Base-by-base conservation (phyloP, 768 basidiomycete species). In the Russula sp. region DNA sequence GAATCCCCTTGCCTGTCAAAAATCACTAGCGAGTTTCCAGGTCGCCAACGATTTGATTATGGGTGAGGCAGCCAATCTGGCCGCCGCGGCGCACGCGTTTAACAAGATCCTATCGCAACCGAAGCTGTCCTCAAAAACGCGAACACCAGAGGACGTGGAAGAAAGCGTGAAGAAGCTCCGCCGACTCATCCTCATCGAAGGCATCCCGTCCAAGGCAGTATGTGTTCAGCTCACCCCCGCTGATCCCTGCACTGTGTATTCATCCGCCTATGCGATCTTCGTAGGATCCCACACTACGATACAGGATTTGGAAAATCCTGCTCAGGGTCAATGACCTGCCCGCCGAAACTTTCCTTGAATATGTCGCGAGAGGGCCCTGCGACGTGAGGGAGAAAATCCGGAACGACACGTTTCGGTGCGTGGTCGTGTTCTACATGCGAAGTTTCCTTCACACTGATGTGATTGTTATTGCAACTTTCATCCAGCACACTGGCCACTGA, bases 301-400 rank as follows among this genome's bases (percentile, higher is more conserved):
- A 92, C 22, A 81, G 88, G 54, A 87, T 93, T 78, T 98, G 96
- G 96, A 97, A 96, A 74, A 88, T 98, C 57, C 81, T 98, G 45
- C 77, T 98, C 29, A 83, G 86, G 46, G 86, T 97, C 0, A 84
- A 87, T 59, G 86, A 88, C 20, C 69, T 97, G 7, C 81, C 89
- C n/a, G 81, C 87, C 3, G 84, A 88, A 53, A 83, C 78, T 1
- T 93, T 88, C 70, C 76, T 91, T 54, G 76, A 83, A 66, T 92
- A 92, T 73, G 89, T 93, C 39, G 81, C 84, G 54, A 81, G 88
- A 58, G 91, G 92, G 3, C 90, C 93, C 55, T 93, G 91, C 68
- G 84, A 89, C 70, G 90, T 93, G 56, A 78, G 88, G 67, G 88
- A 92, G 74, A 95, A 95, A 77, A 94, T 98, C 61, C 81, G 93